These are phyloP conservation scores for Agaricus blazei DNA, from an alignment of 768 basidiomycete species.

Conservation along the genomic window DNA sequence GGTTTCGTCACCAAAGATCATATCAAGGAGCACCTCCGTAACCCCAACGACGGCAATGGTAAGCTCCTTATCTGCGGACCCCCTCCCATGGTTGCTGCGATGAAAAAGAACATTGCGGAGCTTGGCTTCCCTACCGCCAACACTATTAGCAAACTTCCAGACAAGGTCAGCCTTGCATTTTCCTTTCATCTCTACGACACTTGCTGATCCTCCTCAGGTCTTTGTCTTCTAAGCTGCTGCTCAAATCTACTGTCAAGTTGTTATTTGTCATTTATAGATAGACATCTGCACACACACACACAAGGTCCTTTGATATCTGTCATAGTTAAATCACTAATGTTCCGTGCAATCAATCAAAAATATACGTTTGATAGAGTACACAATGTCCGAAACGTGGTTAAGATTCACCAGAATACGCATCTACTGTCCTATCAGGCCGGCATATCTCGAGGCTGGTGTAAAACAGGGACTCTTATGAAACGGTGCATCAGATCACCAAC, in stretches of 20 bases:
- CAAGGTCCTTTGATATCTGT: background rate
- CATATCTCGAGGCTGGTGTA: constrained; percentile 53
- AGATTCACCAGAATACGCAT: constrained; percentile 45
- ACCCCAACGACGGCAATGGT: constrained; percentile 51
- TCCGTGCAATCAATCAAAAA: background rate
- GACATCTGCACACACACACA: background rate
- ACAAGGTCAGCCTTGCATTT: constrained; percentile 50
- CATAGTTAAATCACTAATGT: too few relatives aligned
- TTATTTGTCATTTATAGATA: background rate
- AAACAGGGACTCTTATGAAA: background rate
- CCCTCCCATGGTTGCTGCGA: constrained; percentile 49
- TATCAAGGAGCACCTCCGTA: constrained; percentile 78
- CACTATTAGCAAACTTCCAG: constrained; percentile 88
- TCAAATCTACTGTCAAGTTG: background rate
- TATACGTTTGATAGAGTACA: background rate
- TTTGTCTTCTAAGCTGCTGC: constrained; percentile 35
- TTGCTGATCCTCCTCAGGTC: constrained; percentile 22
- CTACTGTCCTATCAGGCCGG: constrained; percentile 53
- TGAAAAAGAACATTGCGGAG: constrained; percentile 80
- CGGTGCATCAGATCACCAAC: background rate
- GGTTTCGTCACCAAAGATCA: constrained; percentile 95
- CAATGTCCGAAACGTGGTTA: too few relatives aligned
- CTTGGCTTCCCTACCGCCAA: constrained; percentile 86
- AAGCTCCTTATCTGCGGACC: constrained; percentile 86
- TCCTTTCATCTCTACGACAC: constrained; percentile 5